Conservation (phyloP, 768 basidiomycete species). For the Auricularia sp. region DNA sequence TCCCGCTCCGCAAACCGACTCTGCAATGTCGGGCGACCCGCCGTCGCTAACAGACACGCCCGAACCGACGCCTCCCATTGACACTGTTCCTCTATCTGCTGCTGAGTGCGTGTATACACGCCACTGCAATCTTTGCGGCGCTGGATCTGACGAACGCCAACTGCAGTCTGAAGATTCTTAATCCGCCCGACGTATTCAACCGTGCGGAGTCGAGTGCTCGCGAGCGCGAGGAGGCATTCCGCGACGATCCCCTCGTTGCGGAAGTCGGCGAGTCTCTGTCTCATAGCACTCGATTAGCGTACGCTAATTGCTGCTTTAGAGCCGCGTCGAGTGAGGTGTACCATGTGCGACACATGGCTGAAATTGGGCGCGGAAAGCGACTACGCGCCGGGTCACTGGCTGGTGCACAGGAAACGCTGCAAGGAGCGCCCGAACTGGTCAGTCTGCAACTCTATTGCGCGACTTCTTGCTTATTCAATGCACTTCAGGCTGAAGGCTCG, state of each 20-base stretch:
- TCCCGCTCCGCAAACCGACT: no score
- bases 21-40: no score
- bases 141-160: no score
- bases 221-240: not conserved
- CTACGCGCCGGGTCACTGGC: not conserved
- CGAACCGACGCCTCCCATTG: no score
- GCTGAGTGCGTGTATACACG: no score
- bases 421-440: not conserved
- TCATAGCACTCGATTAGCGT: not conserved
- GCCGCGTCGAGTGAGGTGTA: not conserved
- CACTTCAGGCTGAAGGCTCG: not conserved
- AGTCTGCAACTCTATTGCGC: not conserved
- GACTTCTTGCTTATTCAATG: not conserved
- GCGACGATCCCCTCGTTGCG: not conserved
- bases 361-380: not conserved
- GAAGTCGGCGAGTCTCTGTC: not conserved
- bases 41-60: no score
- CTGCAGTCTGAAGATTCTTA: no score
- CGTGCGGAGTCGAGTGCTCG: not conserved
- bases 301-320: not conserved
- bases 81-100: no score
- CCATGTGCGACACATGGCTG: not conserved
- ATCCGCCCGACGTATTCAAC: no score
- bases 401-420: not conserved
- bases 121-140: no score